Conservation (phyloP, 2,329 filamentous ascomycete species). For the Aspergillus sclerotialis region DNA sequence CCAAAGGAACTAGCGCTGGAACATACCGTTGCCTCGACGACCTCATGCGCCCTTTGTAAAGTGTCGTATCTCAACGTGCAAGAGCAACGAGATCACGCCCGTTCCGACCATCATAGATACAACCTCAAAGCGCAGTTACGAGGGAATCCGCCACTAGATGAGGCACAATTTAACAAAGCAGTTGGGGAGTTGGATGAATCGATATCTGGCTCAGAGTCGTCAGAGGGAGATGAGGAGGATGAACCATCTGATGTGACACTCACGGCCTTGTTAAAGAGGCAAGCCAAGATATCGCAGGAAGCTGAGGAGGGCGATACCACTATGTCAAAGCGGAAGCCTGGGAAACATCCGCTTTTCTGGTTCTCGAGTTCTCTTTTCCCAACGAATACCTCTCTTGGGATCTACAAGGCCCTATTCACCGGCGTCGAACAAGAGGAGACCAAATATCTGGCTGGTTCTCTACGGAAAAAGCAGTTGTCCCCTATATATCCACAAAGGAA, state of each 20-base stretch:
- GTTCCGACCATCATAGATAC: constrained; percentile 87
- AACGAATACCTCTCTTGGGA: constrained; percentile 69
- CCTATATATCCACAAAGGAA: constrained; percentile 44
- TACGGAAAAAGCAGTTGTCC: constrained; percentile 70
- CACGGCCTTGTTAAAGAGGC: constrained; percentile 70
- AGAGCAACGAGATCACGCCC: constrained; percentile 79
- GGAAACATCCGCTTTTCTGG: constrained; percentile 76
- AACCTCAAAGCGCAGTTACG: constrained; percentile 89
- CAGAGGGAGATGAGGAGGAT: constrained; percentile 58
- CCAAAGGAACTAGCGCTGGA: constrained; percentile 31
- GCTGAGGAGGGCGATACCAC: constrained; percentile 43
- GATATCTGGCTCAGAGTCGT: constrained; percentile 68
- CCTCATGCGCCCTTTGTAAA: constrained; percentile 73
- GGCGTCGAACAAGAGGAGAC: constrained; percentile 61
- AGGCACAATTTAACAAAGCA: constrained; percentile 78
- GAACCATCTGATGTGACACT: constrained; percentile 48
- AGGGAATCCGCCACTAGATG: constrained; percentile 63
- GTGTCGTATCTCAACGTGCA: constrained; percentile 63
- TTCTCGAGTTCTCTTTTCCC: constrained; percentile 71
- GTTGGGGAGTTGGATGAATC: constrained; percentile 86
- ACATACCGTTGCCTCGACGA: constrained; percentile 47
- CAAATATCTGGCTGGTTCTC: constrained; percentile 56
- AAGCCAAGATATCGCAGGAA: constrained; percentile 60
- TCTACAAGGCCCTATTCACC: constrained; percentile 79
- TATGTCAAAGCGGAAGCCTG: constrained; percentile 47